Conservation (phyloP, 768 basidiomycete species). For the Xerocomellus amylosporus region DNA sequence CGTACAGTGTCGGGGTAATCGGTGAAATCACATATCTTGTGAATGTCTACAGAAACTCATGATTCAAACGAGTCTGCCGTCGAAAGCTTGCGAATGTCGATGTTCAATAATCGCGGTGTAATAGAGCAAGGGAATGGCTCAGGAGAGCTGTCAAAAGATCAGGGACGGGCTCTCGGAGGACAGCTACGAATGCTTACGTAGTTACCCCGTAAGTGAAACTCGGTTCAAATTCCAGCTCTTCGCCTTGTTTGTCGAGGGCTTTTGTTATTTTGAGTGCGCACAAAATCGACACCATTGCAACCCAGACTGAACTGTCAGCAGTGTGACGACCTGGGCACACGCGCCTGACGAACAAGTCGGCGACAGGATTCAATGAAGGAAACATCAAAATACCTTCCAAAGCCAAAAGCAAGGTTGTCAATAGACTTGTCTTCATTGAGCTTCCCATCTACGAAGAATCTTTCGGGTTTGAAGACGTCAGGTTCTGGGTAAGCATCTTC, state of each 20-base stretch:
- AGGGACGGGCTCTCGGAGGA: neutral
- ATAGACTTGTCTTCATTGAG: neutral
- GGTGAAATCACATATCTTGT: neutral
- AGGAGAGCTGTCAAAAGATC: constrained; percentile 8
- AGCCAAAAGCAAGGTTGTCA: constrained; percentile 16
- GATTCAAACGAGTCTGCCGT: neutral
- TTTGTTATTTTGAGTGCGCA: constrained; percentile 26
- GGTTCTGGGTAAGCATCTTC: constrained; percentile 17
- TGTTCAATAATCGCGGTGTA: neutral
- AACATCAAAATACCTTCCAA: constrained; percentile 19
- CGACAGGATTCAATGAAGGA: neutral
- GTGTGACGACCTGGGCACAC: constrained; percentile 32
- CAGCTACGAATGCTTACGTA: constrained; percentile 1
- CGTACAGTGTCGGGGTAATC: neutral
- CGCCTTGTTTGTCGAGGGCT: constrained; percentile 24
- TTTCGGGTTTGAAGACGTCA: constrained; percentile 31
- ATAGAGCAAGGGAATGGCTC: constrained; percentile 14
- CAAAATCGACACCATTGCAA: constrained; percentile 27
- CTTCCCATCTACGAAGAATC: constrained; percentile 24
- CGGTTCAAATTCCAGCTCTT: constrained; percentile 20
- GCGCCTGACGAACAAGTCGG: constrained; percentile 14
- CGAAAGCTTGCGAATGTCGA: constrained; percentile 3
- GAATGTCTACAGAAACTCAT: neutral
- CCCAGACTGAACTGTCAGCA: constrained; percentile 34
- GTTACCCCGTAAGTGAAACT: constrained; percentile 15